phyloP scores from a whole-genome alignment of 306 rosid genomes.

The Gleditsia sinensis region DNA sequence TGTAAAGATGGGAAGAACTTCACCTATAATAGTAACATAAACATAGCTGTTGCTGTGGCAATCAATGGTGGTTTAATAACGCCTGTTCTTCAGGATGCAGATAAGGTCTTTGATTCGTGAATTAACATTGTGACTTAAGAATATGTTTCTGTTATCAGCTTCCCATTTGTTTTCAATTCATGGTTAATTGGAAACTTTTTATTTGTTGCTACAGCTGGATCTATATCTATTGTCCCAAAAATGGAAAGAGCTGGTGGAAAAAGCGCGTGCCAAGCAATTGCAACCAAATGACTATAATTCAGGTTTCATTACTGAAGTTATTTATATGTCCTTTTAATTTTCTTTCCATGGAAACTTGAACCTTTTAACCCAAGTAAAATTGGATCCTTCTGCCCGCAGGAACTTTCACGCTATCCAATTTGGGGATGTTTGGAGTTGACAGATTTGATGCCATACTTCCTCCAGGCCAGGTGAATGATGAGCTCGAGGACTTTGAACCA shows the following conservation, averaged over 20 bases:
- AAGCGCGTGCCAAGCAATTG: slow-evolving; percentile 86
- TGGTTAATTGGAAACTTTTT: slow-evolving; percentile 21
- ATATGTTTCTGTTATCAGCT: no score
- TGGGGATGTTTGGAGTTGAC: slow-evolving; percentile 95
- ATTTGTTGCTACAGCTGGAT: slow-evolving; percentile 64
- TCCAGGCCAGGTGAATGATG: slow-evolving; percentile 81
- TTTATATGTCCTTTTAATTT: slow-evolving; percentile 18
- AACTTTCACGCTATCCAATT: slow-evolving; percentile 86
- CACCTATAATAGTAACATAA: slow-evolving; percentile 62
- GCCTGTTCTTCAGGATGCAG: slow-evolving; percentile 91
- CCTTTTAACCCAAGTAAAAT: neutral
- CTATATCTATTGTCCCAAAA: slow-evolving; percentile 75
- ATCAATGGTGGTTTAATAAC: slow-evolving; percentile 85
- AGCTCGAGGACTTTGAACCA: neutral
- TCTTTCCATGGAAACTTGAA: slow-evolving; percentile 8
- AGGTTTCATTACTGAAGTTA: slow-evolving; percentile 39
- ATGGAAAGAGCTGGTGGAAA: slow-evolving; percentile 85
- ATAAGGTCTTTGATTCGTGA: slow-evolving; percentile 52
- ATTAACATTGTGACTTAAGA: neutral
- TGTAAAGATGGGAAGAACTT: slow-evolving; percentile 86
- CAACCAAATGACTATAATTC: slow-evolving; percentile 85
- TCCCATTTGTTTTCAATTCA: neutral
- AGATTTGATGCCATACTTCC: slow-evolving; percentile 92
- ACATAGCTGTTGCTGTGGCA: slow-evolving; percentile 85
- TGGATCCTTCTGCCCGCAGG: slow-evolving; percentile 43